Evolutionary conservation across 352 stramenopile species (phyloP), one percentile per base, ranked within the genome.

Genomic region (Phytophthora cajani): DNA sequence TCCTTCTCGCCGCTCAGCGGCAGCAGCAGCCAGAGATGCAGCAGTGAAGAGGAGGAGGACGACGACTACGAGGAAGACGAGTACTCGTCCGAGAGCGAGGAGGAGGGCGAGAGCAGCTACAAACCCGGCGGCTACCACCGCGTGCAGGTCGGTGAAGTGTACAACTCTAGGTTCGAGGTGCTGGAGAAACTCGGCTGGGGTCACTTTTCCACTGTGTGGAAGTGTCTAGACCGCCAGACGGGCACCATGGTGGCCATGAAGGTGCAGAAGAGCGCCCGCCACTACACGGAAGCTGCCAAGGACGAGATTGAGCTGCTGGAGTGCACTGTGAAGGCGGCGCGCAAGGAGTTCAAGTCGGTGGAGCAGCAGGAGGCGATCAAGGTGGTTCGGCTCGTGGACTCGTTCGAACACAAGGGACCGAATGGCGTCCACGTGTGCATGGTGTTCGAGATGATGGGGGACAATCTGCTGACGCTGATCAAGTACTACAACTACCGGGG

Each of bases 121-220:
- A 98, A 98, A 64, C 73, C 91, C 0, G 98, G 98, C 58, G 98
- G 98, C 19, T 99, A 99, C 83, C 97, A 99, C 79, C 95, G 84
- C 46, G 98, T 99, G 16, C 56, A 87, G 61, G 78, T 93, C 12
- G 96, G 94, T 4, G 94, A 99, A 44, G 82, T 98, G 60, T 98
- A 93, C 84, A 97, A 97, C 56, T 74, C 75, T 8, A 83, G 97
- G 67, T 99, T 99, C 71, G 84, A 98, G 30, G 95, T 99, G 62
- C 85, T 99, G 42, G 95, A 99, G 74, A 99, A 99, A 80, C 89
- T 99, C 38, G 98, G 98, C 21, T 99, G 98, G 98, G 98, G 98
- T 27, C 98, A 99, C 76, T 99, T 99, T 78, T 99, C 97, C 44
- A 99, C 98, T 5, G 98, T 99, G 19, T 99, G 98, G 98, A 98